Evolutionary conservation across 2,329 filamentous ascomycete species (phyloP), one percentile per base, ranked within the genome.

Genomic region (Microcyclosporella mali): DNA sequence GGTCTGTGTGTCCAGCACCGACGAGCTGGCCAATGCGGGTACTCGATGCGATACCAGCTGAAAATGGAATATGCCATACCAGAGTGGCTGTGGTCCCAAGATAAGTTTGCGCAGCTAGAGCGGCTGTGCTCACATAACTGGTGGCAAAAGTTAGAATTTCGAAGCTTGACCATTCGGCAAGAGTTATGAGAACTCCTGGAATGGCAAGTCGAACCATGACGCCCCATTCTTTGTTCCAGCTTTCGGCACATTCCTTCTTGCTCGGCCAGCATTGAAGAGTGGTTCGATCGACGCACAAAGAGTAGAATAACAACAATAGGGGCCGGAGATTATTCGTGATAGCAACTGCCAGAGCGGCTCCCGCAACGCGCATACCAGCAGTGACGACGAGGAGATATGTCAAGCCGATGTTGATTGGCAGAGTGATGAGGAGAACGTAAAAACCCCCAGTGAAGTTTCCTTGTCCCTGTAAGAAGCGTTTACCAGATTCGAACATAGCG

Each of bases 381-480:
- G 43, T 50, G 29, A 66, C 64, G 10, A 53, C 51, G 40, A 53
- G 38, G 37, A 45, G 34, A 42, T 49, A 49, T 17, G 46, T 48
- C 30, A 53, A 39, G 6, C 36, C 45, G 1, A 50, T 34, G n/a
- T 49, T 52, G 37, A 52, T 43, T 1, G 52, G 52, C n/a, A 45
- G n/a, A 43, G 34, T 46, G 25, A 38, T 11, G 7, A 50, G 42
- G 12, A 51, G 28, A 8, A 43, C 34, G 28, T 31, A 45, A 53
- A 50, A 19, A 15, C 67, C 70, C 1, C 69, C 71, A 27, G 69
- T 69, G 60, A 77, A 77, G 25, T 74, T 64, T 1, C 75, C 74
- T 48, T 78, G 74, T 0, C 75, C 71, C 52, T 78, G 74, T 2
- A 76, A 64, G 47, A 76, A 77, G 0, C 74, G 65, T 53, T 78